Conservation (phyloP, 768 basidiomycete genomes). For the Cystobasidium ongulense region DNA sequence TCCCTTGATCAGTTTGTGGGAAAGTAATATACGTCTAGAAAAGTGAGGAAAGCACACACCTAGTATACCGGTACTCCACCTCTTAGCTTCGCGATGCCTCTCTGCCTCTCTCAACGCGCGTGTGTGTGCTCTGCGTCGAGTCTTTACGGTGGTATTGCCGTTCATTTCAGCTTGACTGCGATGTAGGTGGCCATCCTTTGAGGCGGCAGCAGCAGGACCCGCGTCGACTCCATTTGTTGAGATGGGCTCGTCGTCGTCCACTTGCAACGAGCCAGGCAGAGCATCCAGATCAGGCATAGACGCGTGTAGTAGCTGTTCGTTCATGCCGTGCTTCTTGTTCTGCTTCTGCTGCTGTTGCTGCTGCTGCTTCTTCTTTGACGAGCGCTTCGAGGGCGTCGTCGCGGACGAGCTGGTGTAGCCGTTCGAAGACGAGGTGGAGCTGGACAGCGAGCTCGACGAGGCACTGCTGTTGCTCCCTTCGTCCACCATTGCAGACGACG, state of each 20-base stretch:
- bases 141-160: too few relatives aligned
- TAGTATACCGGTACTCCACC: not conserved
- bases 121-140: not conserved
- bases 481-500: not conserved
- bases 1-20: too few relatives aligned
- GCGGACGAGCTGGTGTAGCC: not conserved
- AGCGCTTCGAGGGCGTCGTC: not conserved
- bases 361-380: too few relatives aligned
- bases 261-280: slow-evolving; percentile 9
- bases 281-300: slow-evolving; percentile 5
- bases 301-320: not conserved
- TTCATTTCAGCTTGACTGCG: too few relatives aligned
- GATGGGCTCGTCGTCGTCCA: too few relatives aligned
- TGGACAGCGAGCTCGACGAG: not conserved
- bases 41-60: not conserved
- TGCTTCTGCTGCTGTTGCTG: not conserved
- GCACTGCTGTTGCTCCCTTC: not conserved
- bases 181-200: too few relatives aligned
- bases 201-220: too few relatives aligned
- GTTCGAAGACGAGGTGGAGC: not conserved
- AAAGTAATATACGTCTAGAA: too few relatives aligned
- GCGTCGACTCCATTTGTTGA: too few relatives aligned
- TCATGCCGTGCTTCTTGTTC: not conserved
- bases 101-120: not conserved
- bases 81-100: not conserved